These are phyloP conservation scores for Phytophthora fragariaefolia DNA, from an alignment of 352 stramenopile genomes.

Conservation along the genomic window DNA sequence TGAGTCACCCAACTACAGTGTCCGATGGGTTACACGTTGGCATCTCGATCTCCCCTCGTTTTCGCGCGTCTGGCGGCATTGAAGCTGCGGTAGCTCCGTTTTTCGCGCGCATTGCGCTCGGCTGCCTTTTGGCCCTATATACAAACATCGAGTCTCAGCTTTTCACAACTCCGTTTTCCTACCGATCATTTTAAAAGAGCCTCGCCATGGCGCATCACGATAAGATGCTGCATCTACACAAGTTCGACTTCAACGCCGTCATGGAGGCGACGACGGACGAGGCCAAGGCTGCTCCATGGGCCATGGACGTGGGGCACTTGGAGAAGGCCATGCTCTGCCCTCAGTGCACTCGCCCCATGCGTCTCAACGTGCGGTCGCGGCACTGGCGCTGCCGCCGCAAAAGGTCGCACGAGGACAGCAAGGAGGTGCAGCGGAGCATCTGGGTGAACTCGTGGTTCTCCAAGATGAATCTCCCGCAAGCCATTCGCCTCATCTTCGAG, in stretches of 20 bases:
- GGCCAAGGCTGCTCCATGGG: not conserved
- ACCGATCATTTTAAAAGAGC: conserved; percentile 3
- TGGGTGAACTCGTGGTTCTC: conserved; percentile 7
- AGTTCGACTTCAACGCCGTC: conserved; percentile 9
- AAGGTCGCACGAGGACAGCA: not conserved
- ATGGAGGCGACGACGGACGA: conserved; percentile 10
- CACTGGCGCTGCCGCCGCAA: conserved; percentile 11
- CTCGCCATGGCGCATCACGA: conserved; percentile 8
- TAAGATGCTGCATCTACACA: conserved; percentile 3
- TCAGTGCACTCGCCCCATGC: conserved; percentile 3
- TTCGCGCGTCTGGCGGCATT: not conserved
- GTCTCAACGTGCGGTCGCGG: not conserved
- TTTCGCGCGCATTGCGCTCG: conserved; percentile 7
- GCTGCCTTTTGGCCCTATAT: not conserved
- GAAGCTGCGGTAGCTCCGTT: not conserved
- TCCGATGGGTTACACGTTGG: not conserved
- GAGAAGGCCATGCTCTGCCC: conserved; percentile 6
- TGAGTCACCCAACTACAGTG: not conserved
- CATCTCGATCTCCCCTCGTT: not conserved
- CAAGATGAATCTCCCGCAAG: conserved; percentile 10
- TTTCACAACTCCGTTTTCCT: conserved; percentile 3
- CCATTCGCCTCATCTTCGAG: not conserved
- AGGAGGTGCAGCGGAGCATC: conserved; percentile 4
- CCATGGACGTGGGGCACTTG: conserved; percentile 4
- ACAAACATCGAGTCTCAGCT: conserved; percentile 1